phyloP scores from a whole-genome alignment of 352 stramenopile genomes.

The Globisporangium heterothallicum region DNA sequence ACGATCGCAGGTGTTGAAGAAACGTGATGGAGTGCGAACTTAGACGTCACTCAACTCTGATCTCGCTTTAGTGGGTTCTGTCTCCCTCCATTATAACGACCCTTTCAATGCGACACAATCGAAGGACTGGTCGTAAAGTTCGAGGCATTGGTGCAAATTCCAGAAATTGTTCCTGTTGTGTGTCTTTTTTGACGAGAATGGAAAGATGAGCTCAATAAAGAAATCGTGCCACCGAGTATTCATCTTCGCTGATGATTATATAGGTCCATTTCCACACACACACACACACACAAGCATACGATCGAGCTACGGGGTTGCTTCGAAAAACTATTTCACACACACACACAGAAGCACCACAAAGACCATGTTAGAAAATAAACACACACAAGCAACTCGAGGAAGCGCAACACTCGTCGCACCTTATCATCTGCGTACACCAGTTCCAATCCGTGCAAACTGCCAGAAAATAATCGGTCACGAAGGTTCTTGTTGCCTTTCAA shows the following conservation, averaged over 20 bases:
- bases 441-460: constrained; percentile 60
- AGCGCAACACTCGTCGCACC: constrained; percentile 27
- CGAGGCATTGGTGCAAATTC: too few species aligned
- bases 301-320: constrained; percentile 7
- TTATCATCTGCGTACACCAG: constrained; percentile 67
- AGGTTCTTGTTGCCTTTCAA: constrained; percentile 62
- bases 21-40: neutral
- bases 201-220: too few species aligned
- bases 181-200: too few species aligned
- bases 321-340: constrained; percentile 15
- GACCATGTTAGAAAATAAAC: neutral
- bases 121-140: too few species aligned
- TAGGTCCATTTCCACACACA: constrained; percentile 4
- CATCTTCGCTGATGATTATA: constrained; percentile 6
- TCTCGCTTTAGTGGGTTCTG: too few species aligned
- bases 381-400: neutral
- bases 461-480: constrained; percentile 58
- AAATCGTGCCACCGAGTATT: too few species aligned
- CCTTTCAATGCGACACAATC: too few species aligned
- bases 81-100: too few species aligned
- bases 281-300: constrained; percentile 3
- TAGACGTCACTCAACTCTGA: neutral
- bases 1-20: neutral
- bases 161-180: too few species aligned
- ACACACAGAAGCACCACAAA: neutral